Evolutionary conservation across 495 filamentous ascomycete species (phyloP).

Genomic region (Achaetomiella virescens): DNA sequence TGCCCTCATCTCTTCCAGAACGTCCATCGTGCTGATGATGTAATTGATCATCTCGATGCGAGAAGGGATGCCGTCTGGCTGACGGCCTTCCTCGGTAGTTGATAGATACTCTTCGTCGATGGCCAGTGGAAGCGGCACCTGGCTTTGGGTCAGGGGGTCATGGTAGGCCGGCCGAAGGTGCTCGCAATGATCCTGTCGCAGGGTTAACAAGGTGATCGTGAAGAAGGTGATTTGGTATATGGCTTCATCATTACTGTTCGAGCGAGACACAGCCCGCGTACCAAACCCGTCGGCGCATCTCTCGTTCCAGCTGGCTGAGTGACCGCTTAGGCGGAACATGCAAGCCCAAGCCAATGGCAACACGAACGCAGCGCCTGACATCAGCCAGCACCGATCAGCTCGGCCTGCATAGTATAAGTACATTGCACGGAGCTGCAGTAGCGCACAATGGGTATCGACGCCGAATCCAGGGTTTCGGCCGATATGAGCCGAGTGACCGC

Average conservation of each 20-base stretch:
- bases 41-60: constrained; percentile 4
- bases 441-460: constrained; percentile 28
- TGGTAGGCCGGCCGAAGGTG: constrained; percentile 33
- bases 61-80: constrained; percentile 14
- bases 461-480: constrained; percentile 29
- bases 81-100: constrained; percentile 8
- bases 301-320: constrained; percentile 23
- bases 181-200: constrained; percentile 24
- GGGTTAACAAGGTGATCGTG: not conserved
- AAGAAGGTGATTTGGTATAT: not conserved
- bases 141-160: constrained; percentile 19
- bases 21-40: not conserved
- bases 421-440: constrained; percentile 33
- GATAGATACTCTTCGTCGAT: constrained; percentile 33
- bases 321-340: constrained; percentile 18
- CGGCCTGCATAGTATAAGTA: constrained; percentile 35
- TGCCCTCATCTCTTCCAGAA: constrained; percentile 3
- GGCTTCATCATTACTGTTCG: constrained; percentile 29
- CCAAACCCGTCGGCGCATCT: constrained; percentile 38
- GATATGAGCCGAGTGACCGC: constrained; percentile 29
- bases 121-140: constrained; percentile 12
- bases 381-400: constrained; percentile 39
- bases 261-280: constrained; percentile 34
- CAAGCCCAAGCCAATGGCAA: constrained; percentile 36
- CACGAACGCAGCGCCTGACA: constrained; percentile 32